Evolutionary conservation across 1,284 basidiomycete species (phyloP), one percentile per base, ranked within the genome.

Genomic region (Puccinia hordei): DNA sequence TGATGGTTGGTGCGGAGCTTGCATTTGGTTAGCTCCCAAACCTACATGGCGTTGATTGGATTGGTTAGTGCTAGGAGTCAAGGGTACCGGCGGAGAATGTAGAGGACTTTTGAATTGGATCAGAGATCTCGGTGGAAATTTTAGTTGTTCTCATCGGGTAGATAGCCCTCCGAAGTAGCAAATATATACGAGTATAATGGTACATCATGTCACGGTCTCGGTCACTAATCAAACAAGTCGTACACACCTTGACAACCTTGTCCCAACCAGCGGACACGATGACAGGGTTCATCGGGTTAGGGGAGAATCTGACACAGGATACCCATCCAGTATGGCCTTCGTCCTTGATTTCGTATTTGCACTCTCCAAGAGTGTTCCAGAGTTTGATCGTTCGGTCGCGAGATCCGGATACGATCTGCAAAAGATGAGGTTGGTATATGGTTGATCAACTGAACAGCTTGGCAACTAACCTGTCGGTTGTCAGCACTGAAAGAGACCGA

Each of bases 1-100:
- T 92, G 95, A 90, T 99, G 97, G 91, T 98, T 98, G 88, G 96
- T 98, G 90, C 96, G 95, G 86, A 99, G 91, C 90, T 98, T 98
- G 92, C 97, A 99, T 88, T 98, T 98, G 87, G 93, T 93, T 82
- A 99, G 92, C 88, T 99, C 97, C 97, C 97, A 99, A 83, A 99
- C 96, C 96, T 99, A 63, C 0, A 22, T 55, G 81, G 53, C 22
- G 57, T 2, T 1, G 15, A 72, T 10, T 9, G 10, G 4, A 10
- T 72, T 35, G 15, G 30, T 72, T 13, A 72, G 33, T 22, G 38
- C 2, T 3, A n/a, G 46, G 19, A 63, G 69, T 63, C 65, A 38
- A 55, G 30, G 5, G 17, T 9, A 49, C 51, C n/a, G 33, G 15
- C 27, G 68, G 22, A 22, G 46, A 57, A 41, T 19, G 9, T 8